Percentiles rank a stretch among this genome's conserved stretches.
Evolutionary conservation across 345 rosid species (phyloP).

Genomic region (Melaleuca quinquenervia): DNA sequence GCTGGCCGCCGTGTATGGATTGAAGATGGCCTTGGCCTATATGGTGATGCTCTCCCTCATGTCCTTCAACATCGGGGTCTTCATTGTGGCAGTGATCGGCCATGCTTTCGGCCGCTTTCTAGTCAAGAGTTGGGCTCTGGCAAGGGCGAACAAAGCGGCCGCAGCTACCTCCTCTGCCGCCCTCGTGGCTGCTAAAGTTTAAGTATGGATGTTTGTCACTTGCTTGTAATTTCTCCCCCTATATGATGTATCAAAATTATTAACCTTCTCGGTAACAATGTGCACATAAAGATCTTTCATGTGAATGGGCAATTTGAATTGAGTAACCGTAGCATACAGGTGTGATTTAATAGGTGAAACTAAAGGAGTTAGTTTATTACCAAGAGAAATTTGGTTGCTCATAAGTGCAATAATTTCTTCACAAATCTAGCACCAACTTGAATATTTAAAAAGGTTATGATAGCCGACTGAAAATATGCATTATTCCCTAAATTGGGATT

Average conservation of each 20-base stretch:
- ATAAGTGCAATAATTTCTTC: background rate
- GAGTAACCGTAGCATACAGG: background rate
- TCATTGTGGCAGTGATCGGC: slow-evolving; percentile 6
- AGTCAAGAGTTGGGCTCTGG: background rate
- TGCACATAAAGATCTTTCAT: background rate
- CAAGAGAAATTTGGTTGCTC: background rate
- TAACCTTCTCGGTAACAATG: background rate
- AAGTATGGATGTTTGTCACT: background rate
- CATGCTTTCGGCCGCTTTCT: slow-evolving; percentile 3
- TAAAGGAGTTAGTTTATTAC: background rate
- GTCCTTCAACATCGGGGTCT: slow-evolving; percentile 14
- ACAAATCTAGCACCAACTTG: background rate
- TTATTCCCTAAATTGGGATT: background rate
- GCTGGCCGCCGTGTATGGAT: slow-evolving; percentile 1
- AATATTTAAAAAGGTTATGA: background rate
- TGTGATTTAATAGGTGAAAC: background rate
- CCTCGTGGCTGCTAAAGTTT: background rate
- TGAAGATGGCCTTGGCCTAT: slow-evolving; percentile 3
- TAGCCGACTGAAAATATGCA: background rate
- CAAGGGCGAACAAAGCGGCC: background rate
- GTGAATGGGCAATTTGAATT: background rate
- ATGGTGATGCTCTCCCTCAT: slow-evolving; percentile 14
- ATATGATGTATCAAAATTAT: background rate
- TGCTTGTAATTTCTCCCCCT: background rate
- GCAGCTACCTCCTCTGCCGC: background rate